phyloP scores from a whole-genome alignment of 495 filamentous ascomycete species.

The Parachaetomium inaequale region DNA sequence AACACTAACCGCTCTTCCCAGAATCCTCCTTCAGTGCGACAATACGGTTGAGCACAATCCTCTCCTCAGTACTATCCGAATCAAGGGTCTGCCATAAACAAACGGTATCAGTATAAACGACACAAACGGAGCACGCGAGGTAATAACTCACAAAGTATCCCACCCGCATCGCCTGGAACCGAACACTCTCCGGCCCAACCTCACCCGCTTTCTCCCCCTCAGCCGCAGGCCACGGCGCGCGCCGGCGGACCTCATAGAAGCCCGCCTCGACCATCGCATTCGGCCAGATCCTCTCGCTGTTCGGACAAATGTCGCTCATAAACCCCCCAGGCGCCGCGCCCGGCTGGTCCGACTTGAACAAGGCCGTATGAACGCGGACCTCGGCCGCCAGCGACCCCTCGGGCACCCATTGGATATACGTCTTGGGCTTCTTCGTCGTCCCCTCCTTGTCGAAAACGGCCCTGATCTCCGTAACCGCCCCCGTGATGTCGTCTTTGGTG shows the following conservation, averaged over 20 bases:
- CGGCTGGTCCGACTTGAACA: conserved; percentile 82
- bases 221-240: conserved; percentile 80
- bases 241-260: conserved; percentile 63
- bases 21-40: conserved; percentile 78
- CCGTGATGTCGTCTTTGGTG: too few species aligned
- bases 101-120: not conserved
- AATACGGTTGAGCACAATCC: conserved; percentile 77
- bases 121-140: conserved; percentile 17
- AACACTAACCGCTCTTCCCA: conserved; percentile 57
- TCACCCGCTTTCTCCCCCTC: conserved; percentile 56
- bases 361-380: conserved; percentile 67
- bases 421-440: too few species aligned
- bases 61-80: conserved; percentile 62
- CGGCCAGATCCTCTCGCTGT: conserved; percentile 70
- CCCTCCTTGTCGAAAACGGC: too few species aligned
- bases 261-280: conserved; percentile 76
- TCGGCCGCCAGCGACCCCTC: conserved; percentile 63
- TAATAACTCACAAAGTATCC: conserved; percentile 62
- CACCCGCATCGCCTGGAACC: conserved; percentile 87
- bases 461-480: too few species aligned
- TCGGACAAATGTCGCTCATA: conserved; percentile 72
- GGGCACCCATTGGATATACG: too few species aligned
- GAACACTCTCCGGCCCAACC: conserved; percentile 62
- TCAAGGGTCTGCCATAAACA: conserved; percentile 51
- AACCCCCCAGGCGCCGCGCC: conserved; percentile 64